Conservation (phyloP, 345 rosid species). For the Barbarea vulgaris region DNA sequence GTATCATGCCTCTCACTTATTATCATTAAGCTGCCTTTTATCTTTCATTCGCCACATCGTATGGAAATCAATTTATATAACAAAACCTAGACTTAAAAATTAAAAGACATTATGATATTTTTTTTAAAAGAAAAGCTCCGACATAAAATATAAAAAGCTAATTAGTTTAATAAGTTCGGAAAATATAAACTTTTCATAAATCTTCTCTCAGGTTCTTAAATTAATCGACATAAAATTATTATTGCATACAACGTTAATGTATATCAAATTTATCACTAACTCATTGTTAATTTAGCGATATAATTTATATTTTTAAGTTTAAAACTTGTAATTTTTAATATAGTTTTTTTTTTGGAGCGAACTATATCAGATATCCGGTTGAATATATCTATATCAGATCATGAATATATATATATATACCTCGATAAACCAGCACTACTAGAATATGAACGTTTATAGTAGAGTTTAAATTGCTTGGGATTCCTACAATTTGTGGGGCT, state of each 20-base stretch:
- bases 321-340: neutral
- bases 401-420: no score
- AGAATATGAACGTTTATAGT: constrained; percentile 26
- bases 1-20: constrained; percentile 25
- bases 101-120: neutral
- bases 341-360: neutral
- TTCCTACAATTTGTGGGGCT: constrained; percentile 54
- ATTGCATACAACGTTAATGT: neutral
- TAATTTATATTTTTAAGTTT: neutral
- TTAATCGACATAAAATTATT: no score
- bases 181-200: no score
- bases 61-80: constrained; percentile 1
- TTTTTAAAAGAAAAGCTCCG: neutral
- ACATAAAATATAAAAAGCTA: neutral
- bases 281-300: neutral
- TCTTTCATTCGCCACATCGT: constrained; percentile 20
- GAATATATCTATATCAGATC: no score
- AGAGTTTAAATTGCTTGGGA: constrained; percentile 58
- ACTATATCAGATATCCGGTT: no score
- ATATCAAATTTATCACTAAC: neutral
- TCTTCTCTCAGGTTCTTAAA: neutral
- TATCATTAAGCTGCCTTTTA: constrained; percentile 41
- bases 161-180: neutral
- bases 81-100: neutral
- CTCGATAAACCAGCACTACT: neutral